Conservation (phyloP, 1,139 yeast genomes). For the Debaryomycetaceae sp. region DNA sequence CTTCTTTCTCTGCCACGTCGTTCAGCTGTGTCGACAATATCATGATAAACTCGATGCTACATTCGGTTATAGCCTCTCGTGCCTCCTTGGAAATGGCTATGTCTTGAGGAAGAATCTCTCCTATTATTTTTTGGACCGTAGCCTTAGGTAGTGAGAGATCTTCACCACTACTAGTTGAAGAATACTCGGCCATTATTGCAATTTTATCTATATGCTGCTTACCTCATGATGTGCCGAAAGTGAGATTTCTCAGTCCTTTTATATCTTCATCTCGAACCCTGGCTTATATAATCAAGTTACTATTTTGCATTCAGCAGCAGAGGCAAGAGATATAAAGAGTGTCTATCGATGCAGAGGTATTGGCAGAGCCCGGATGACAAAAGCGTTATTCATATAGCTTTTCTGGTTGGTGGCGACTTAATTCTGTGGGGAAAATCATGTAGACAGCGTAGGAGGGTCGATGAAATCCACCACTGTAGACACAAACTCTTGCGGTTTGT, state of each 20-base stretch:
- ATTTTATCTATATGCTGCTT: neutral
- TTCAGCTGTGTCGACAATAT: slow-evolving; percentile 89
- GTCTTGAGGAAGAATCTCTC: slow-evolving; percentile 85
- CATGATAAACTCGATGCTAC: slow-evolving; percentile 95
- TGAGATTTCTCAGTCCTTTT: slow-evolving; percentile 3
- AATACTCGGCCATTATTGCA: slow-evolving; percentile 34
- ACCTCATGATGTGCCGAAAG: neutral
- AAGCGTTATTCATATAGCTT: no score
- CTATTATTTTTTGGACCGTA: slow-evolving; percentile 90
- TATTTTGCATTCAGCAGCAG: neutral
- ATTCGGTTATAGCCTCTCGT: slow-evolving; percentile 90
- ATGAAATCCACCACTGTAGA: slow-evolving; percentile 18
- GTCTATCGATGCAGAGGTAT: no score
- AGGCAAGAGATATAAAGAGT: neutral
- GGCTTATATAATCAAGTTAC: slow-evolving; percentile 1
- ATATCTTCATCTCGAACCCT: neutral
- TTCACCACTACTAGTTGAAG: slow-evolving; percentile 32
- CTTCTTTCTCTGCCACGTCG: slow-evolving; percentile 94
- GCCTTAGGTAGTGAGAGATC: slow-evolving; percentile 59
- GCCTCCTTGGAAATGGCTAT: slow-evolving; percentile 90
- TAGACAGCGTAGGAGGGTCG: neutral
- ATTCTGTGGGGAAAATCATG: no score
- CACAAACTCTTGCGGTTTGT: slow-evolving; percentile 37
- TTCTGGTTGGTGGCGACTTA: no score
- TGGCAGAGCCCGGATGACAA: no score